These are phyloP conservation scores for Lipomyces sp. DNA, from an alignment of 805 yeast genomes.

Conservation along the genomic window DNA sequence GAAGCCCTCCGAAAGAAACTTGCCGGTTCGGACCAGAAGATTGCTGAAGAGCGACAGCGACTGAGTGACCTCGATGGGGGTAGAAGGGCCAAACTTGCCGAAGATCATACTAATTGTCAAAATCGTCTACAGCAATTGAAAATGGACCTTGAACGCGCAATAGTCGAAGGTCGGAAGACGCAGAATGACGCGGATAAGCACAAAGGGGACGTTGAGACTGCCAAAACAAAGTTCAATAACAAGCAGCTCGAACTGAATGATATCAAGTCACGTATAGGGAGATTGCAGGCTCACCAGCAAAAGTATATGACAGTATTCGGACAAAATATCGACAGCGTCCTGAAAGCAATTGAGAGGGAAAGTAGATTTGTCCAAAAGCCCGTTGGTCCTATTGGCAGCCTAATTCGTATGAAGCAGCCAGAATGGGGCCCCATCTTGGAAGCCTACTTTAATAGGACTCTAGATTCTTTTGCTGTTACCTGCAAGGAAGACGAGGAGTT, in stretches of 20 bases:
- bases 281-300: slow-evolving; percentile 37
- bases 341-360: slow-evolving; percentile 50
- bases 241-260: slow-evolving; percentile 24
- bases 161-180: neutral
- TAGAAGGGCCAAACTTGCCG: slow-evolving; percentile 1
- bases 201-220: neutral
- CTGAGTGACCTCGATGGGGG: slow-evolving; percentile 27
- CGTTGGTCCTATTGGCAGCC: slow-evolving; percentile 79
- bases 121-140: slow-evolving; percentile 2
- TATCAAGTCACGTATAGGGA: slow-evolving; percentile 15
- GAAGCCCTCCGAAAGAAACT: slow-evolving; percentile 17
- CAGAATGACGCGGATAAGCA: slow-evolving; percentile 1
- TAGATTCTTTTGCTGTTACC: slow-evolving; percentile 71
- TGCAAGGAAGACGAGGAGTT: slow-evolving; percentile 60
- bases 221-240: slow-evolving; percentile 16
- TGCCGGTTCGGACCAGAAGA: slow-evolving; percentile 40
- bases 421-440: slow-evolving; percentile 69
- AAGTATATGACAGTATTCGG: slow-evolving; percentile 57
- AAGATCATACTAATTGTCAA: slow-evolving; percentile 18
- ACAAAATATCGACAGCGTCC: slow-evolving; percentile 49
- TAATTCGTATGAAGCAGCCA: slow-evolving; percentile 59
- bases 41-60: slow-evolving; percentile 42
- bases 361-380: slow-evolving; percentile 57
- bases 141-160: neutral
- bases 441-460: slow-evolving; percentile 52